These are phyloP conservation scores for Conringia planisiliqua DNA, from an alignment of 345 rosid species.

Conservation along the genomic window DNA sequence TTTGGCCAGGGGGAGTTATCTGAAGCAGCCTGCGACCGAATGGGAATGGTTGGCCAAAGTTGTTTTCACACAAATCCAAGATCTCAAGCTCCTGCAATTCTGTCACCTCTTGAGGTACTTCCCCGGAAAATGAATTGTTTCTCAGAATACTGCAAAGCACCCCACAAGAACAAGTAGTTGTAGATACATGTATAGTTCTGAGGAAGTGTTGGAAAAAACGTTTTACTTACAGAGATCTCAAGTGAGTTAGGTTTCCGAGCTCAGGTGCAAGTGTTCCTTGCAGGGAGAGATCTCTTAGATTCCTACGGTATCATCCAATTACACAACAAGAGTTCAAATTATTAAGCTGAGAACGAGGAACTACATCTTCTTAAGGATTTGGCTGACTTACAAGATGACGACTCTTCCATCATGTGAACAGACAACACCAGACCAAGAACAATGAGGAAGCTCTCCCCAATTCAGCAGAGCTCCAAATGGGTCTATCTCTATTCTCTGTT, in stretches of 20 bases:
- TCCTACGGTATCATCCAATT: neutral
- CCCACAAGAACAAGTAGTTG: conserved; percentile 1
- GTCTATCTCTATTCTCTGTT: conserved; percentile 59
- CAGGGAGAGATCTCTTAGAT: conserved; percentile 59
- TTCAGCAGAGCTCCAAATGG: conserved; percentile 62
- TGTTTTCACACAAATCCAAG: conserved; percentile 80
- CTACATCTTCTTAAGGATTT: neutral
- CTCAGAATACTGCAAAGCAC: conserved; percentile 56
- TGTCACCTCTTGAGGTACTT: conserved; percentile 66
- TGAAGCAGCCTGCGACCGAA: conserved; percentile 33
- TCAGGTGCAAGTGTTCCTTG: conserved; percentile 74
- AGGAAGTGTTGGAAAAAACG: neutral
- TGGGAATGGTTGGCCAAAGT: conserved; percentile 62
- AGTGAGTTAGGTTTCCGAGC: conserved; percentile 48
- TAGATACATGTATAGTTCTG: neutral
- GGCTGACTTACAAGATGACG: conserved; percentile 54
- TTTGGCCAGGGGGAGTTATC: neutral
- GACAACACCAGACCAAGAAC: conserved; percentile 80
- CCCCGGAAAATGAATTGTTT: conserved; percentile 76
- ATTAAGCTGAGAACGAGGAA: neutral
- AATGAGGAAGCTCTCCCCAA: conserved; percentile 59
- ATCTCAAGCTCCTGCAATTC: conserved; percentile 64
- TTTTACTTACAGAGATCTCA: conserved; percentile 72
- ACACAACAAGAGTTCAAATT: neutral
- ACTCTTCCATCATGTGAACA: conserved; percentile 67